These are phyloP conservation scores for Anthracocystis setariae DNA, from an alignment of 1,284 basidiomycete genomes.

Conservation along the genomic window DNA sequence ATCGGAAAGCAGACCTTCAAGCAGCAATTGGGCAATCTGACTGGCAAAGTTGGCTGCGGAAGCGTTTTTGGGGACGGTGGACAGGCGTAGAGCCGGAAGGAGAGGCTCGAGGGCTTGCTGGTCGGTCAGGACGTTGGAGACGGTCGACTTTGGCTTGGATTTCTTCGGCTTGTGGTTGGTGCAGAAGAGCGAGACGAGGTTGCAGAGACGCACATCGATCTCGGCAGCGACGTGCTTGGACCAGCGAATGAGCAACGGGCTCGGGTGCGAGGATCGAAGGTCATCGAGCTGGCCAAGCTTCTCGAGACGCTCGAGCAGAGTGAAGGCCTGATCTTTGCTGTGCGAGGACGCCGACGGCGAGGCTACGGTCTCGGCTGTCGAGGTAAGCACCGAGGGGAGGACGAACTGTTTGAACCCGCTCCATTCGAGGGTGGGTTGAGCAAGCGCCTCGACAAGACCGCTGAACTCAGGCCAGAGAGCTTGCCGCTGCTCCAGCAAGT, in stretches of 20 bases:
- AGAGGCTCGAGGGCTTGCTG: conserved; percentile 30
- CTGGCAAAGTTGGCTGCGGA: conserved; percentile 13
- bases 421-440: conserved; percentile 52
- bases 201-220: conserved; percentile 27
- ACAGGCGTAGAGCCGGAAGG: conserved; percentile 40
- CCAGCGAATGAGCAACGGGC: conserved; percentile 45
- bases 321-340: conserved; percentile 49
- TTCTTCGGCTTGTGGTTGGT: background rate
- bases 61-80: conserved; percentile 25
- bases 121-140: conserved; percentile 8
- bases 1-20: conserved; percentile 30
- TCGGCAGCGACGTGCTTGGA: conserved; percentile 39
- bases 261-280: conserved; percentile 26
- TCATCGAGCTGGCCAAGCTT: conserved; percentile 42
- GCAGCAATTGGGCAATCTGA: conserved; percentile 28
- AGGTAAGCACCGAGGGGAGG: conserved; percentile 56
- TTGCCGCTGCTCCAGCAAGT: conserved; percentile 27
- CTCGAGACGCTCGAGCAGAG: conserved; percentile 54
- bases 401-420: conserved; percentile 61
- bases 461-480: conserved; percentile 53
- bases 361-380: conserved; percentile 46
- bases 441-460: conserved; percentile 55
- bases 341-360: conserved; percentile 16
- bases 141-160: conserved; percentile 10
- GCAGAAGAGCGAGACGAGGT: conserved; percentile 33